Base-by-base conservation (phyloP, 2,329 filamentous ascomycete species). In the Zasmidium citrigriseum region DNA sequence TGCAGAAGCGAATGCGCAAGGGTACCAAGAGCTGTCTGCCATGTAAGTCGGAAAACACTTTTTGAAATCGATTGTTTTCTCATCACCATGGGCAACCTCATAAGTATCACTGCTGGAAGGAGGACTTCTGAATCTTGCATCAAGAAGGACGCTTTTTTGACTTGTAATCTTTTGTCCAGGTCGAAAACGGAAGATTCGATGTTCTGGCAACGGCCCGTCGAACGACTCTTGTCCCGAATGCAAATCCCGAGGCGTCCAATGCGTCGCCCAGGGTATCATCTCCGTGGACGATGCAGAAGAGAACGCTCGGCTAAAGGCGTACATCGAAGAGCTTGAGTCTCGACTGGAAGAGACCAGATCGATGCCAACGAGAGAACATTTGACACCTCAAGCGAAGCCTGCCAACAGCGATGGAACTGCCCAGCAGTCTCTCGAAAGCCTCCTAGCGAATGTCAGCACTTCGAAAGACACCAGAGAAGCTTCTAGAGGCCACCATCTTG, bases 1-100 rank as follows among this genome's bases (percentile, higher is more conserved):
- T 11, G 7, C 48, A 58, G 52, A 61, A 58, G 46, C 56, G 45
- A 12, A 58, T 61, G 55, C 50, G 59, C 16, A 61, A 61, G 29
- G 59, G 56, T 22, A 61, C 59, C 7, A 55, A 51, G 21, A 55
- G 52, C 47, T 61, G 59, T 29, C 48, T 61, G 18, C 49, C 52
- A 24, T 61, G 56, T 61, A 34, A 55, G 59, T 51, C 22, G 27
- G n/a, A n/a, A n/a, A n/a, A n/a, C n/a, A n/a, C n/a, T n/a, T n/a
- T n/a, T n/a, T n/a, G n/a, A n/a, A n/a, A n/a, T n/a, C n/a, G n/a
- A n/a, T n/a, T n/a, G n/a, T n/a, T n/a, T n/a, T n/a, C n/a, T n/a
- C n/a, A n/a, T n/a, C n/a, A n/a, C n/a, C n/a, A n/a, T n/a, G n/a
- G n/a, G n/a, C n/a, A n/a, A n/a, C n/a, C n/a, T n/a, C n/a, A n/a